A percentile compares a stretch with the other conserved stretches of the same genome.
Conservation (phyloP, 177 flowering plant species). For the Vitis hybrid region DNA sequence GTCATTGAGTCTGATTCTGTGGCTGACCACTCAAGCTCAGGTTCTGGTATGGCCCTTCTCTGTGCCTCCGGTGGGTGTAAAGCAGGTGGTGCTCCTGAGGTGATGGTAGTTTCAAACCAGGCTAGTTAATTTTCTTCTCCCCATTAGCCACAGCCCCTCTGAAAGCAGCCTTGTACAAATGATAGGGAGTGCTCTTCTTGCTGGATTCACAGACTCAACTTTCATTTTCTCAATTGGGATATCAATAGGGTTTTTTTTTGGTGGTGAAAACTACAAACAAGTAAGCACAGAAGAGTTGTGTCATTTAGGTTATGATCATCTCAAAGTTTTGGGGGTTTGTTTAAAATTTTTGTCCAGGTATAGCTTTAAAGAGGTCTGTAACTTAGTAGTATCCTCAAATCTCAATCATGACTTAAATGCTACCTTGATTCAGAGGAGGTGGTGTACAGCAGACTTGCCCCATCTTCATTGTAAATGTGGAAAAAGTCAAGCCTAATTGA, state of each 20-base stretch:
- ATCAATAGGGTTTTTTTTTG: neutral
- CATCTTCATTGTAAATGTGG: too few species aligned
- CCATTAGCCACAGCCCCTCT: neutral
- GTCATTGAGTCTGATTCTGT: constrained; percentile 6
- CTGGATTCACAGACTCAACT: too few species aligned
- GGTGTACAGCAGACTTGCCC: too few species aligned
- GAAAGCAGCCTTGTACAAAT: neutral
- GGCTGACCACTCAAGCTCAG: constrained; percentile 4
- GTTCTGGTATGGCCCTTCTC: constrained; percentile 13
- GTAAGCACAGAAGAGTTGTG: neutral
- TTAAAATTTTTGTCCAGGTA: neutral
- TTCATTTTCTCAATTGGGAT: neutral
- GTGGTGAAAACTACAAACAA: neutral
- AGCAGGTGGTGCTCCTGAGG: constrained; percentile 16
- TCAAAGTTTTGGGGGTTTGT: neutral
- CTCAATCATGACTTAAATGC: too few species aligned
- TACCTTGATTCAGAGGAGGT: too few species aligned
- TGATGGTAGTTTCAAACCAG: constrained; percentile 13
- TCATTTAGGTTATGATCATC: neutral
- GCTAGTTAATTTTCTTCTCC: constrained; percentile 9
- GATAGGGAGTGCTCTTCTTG: neutral
- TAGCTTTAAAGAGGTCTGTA: neutral
- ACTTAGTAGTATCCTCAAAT: neutral
- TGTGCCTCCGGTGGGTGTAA: constrained; percentile 20
- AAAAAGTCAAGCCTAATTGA: too few species aligned